Evolutionary conservation across 306 rosid genomes (phyloP), one percentile per base, ranked within the genome.

Genomic region (Rosa chinensis): DNA sequence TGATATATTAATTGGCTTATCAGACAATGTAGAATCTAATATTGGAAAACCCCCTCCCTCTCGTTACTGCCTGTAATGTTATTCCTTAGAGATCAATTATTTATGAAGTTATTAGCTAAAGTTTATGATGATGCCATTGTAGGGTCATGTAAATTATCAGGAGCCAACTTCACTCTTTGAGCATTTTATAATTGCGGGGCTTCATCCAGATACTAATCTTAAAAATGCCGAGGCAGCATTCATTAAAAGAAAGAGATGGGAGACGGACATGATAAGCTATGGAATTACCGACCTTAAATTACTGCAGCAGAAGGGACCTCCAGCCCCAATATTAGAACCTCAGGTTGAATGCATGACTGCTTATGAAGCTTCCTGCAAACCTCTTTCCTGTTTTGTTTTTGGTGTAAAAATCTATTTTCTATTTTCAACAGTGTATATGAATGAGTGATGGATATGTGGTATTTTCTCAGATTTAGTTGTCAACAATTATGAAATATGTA

Each of bases 161-260:
- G 98, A 95, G 81, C 97, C 99, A 72, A 74, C 83, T 73, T 90
- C 93, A 79, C 92, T 95, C 80, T 95, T 91, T 85, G 99, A 95
- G 86, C 97, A 91, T 87, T 90, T 95, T 77, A 86, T 95, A 85
- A 87, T 95, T 79, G 92, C 74, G 84, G 99, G 99, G 89, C 93
- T 94, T 86, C 97, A 84, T 85, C 95, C 97, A 21, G 94, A 92
- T 82, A 49, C 97, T 75, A 91, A 91, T 77, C 90, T 94, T 84
- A 92, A 87, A 66, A 69, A 5, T 17, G 93, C 89, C 89, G 97
- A 89, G 83, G 81, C 71, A 20, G 86, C 92, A 74, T 94, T 91
- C 87, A 91, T 87, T 70, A 87, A 74, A 81, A 92, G 89, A 83
- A 95, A 91, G 87, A 87, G 83, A 82, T 84, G 92, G 97, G 87